phyloP scores from a whole-genome alignment of 768 basidiomycete genomes.

The Tulasnella sp. region DNA sequence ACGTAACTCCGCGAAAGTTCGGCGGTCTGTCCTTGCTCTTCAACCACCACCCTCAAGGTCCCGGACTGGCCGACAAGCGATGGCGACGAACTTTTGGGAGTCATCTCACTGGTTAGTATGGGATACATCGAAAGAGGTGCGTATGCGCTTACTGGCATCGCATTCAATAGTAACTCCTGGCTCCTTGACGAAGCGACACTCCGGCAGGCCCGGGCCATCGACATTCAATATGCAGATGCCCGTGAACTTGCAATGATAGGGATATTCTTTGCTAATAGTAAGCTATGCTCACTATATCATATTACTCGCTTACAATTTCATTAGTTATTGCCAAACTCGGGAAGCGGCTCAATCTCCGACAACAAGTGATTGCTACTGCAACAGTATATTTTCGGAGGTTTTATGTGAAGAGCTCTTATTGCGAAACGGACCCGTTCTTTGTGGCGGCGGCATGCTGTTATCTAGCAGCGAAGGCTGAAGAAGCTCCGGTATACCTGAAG shows the following conservation, averaged over 20 bases:
- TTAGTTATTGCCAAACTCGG: conserved; percentile 79
- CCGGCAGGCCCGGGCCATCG: conserved; percentile 59
- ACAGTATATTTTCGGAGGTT: conserved; percentile 95
- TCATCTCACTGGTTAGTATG: conserved; percentile 72
- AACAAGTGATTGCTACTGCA: conserved; percentile 87
- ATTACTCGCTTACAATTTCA: not conserved
- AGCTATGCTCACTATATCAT: not conserved
- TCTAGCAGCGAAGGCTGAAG: conserved; percentile 94
- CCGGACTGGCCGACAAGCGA: conserved; percentile 27
- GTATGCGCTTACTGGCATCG: not conserved
- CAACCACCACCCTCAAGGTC: conserved; percentile 1
- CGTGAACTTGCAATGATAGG: conserved; percentile 72
- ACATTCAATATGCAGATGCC: conserved; percentile 66
- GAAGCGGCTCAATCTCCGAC: conserved; percentile 69
- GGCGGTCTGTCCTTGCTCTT: not conserved
- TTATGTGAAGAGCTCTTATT: conserved; percentile 90
- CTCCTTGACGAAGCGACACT: conserved; percentile 72
- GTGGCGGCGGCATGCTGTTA: conserved; percentile 91
- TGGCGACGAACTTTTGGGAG: conserved; percentile 89
- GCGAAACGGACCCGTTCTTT: conserved; percentile 90
- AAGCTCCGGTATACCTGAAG: conserved; percentile 91
- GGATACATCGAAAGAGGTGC: not conserved
- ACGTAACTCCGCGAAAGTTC: not conserved
- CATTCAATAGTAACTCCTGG: conserved; percentile 67
- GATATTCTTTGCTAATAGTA: conserved; percentile 84